Evolutionary conservation across 495 filamentous ascomycete species (phyloP).

Genomic region (Lophium mytilinum): DNA sequence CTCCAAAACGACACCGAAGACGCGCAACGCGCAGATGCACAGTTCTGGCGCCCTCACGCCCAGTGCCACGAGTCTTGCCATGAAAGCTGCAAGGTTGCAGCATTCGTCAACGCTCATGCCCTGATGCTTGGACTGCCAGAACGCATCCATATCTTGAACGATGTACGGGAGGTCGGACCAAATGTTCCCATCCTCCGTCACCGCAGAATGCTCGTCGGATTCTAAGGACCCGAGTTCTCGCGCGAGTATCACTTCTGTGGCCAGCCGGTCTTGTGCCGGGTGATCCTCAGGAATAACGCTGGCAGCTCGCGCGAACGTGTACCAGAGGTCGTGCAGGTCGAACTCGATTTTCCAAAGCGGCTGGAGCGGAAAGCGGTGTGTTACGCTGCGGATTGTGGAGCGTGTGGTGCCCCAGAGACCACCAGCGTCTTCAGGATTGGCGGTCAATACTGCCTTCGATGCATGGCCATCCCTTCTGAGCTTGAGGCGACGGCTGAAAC

Average conservation of each 20-base stretch:
- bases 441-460: too few species aligned
- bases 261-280: constrained; percentile 1
- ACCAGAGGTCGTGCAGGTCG: constrained; percentile 1
- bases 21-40: not conserved
- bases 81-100: constrained; percentile 4
- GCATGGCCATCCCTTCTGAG: too few species aligned
- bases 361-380: too few species aligned
- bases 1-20: not conserved
- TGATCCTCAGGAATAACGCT: not conserved
- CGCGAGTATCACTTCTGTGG: not conserved
- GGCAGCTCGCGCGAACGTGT: constrained; percentile 1
- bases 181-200: not conserved
- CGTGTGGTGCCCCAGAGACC: too few species aligned
- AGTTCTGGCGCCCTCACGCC: not conserved
- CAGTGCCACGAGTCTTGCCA: not conserved
- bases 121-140: not conserved
- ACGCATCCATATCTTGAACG: not conserved
- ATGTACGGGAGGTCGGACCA: constrained; percentile 2
- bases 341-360: not conserved
- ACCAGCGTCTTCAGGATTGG: too few species aligned
- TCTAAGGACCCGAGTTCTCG: not conserved
- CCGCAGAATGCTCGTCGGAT: not conserved
- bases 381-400: too few species aligned
- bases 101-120: not conserved
- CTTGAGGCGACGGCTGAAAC: too few species aligned